Evolutionary conservation across 345 rosid species (phyloP).

Genomic region (Eucalyptus leucophloia): DNA sequence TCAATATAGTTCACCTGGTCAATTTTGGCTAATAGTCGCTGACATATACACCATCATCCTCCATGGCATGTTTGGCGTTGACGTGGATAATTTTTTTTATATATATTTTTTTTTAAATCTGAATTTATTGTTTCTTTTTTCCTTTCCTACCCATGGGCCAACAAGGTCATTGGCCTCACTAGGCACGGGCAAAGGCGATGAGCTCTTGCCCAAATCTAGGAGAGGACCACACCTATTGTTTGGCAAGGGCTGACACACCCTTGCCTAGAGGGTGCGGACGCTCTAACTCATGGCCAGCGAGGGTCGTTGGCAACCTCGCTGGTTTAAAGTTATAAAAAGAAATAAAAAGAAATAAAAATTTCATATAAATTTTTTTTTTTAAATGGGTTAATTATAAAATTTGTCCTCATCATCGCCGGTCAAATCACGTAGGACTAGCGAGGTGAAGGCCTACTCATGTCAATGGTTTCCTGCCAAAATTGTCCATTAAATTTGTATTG

Average conservation of each 20-base stretch:
- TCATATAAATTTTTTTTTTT: too few relatives aligned
- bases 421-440: neutral
- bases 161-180: neutral
- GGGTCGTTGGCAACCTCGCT: neutral
- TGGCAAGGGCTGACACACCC: neutral
- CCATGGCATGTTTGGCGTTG: neutral
- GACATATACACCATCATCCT: too few relatives aligned
- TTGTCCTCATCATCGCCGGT: too few relatives aligned
- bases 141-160: neutral
- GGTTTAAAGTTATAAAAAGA: too few relatives aligned
- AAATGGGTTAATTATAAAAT: too few relatives aligned
- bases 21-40: too few relatives aligned
- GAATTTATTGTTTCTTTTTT: neutral
- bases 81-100: too few relatives aligned
- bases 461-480: neutral
- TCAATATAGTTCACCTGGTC: neutral
- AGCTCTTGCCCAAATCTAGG: neutral
- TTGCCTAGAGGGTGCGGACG: accelerated
- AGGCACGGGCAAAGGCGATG: neutral
- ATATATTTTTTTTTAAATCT: accelerated
- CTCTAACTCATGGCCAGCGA: neutral
- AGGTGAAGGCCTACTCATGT: neutral
- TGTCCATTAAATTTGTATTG: too few relatives aligned
- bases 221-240: neutral
- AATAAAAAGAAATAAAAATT: too few relatives aligned